Evolutionary conservation across 2,329 filamentous ascomycete genomes (phyloP).

Genomic region (Clonostachys sp.): DNA sequence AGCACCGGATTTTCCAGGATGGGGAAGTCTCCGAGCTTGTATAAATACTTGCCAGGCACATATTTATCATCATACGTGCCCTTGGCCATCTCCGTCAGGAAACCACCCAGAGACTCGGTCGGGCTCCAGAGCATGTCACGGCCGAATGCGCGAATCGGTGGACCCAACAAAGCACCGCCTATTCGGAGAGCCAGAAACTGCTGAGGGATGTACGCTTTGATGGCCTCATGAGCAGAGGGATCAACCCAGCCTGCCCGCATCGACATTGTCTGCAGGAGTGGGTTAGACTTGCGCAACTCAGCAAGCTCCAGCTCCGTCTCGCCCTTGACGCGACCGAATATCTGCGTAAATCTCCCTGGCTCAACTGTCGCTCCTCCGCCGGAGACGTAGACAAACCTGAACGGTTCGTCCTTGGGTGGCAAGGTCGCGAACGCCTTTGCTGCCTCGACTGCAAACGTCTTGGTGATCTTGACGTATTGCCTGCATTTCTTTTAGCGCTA

Average conservation of each 20-base stretch:
- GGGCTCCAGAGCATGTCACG: slow-evolving; percentile 24
- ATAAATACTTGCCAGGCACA: too few species aligned
- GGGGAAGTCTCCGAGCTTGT: too few species aligned
- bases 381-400: slow-evolving; percentile 70
- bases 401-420: slow-evolving; percentile 34
- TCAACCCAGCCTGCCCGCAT: slow-evolving; percentile 60
- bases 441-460: slow-evolving; percentile 59
- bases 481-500: neutral
- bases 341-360: slow-evolving; percentile 50
- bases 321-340: slow-evolving; percentile 64
- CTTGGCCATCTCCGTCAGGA: slow-evolving; percentile 39
- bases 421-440: slow-evolving; percentile 54
- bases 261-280: slow-evolving; percentile 29
- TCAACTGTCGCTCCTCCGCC: slow-evolving; percentile 55
- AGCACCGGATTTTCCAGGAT: too few species aligned
- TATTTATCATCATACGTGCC: slow-evolving; percentile 15
- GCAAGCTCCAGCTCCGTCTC: slow-evolving; percentile 57
- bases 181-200: slow-evolving; percentile 7
- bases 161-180: slow-evolving; percentile 3
- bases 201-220: slow-evolving; percentile 34
- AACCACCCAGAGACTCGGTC: slow-evolving; percentile 35
- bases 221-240: slow-evolving; percentile 26
- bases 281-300: slow-evolving; percentile 35
- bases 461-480: slow-evolving; percentile 65
- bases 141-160: slow-evolving; percentile 10